Evolutionary conservation across 805 yeast genomes (phyloP).

Genomic region (Cyberlindnera saturnus): DNA sequence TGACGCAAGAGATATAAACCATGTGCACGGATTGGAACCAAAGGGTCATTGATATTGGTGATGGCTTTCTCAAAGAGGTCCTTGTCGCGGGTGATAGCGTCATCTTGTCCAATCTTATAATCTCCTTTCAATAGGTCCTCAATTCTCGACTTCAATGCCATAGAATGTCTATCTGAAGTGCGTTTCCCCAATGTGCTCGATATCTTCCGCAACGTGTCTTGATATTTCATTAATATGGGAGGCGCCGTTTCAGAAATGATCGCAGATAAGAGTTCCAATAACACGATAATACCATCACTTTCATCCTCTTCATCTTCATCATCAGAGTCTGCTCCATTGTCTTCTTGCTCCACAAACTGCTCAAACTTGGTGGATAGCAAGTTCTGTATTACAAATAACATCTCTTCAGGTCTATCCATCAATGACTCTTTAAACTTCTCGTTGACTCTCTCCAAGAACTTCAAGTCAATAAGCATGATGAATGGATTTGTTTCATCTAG

Average conservation of each 20-base stretch:
- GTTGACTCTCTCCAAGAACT: slow-evolving; percentile 57
- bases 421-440: slow-evolving; percentile 48
- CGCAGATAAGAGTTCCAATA: slow-evolving; percentile 33
- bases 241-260: slow-evolving; percentile 27
- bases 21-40: slow-evolving; percentile 81
- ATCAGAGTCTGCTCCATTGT: slow-evolving; percentile 32
- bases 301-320: slow-evolving; percentile 28
- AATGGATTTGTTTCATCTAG: slow-evolving; percentile 40
- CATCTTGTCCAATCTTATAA: slow-evolving; percentile 2
- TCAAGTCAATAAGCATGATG: slow-evolving; percentile 49
- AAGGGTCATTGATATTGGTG: slow-evolving; percentile 63
- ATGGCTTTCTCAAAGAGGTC: slow-evolving; percentile 52
- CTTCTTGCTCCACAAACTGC: slow-evolving; percentile 9
- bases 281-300: slow-evolving; percentile 25
- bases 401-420: slow-evolving; percentile 41
- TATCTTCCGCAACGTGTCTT: slow-evolving; percentile 26
- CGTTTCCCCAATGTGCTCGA: slow-evolving; percentile 13
- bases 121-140: slow-evolving; percentile 13
- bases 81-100: slow-evolving; percentile 25
- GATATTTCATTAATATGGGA: slow-evolving; percentile 14
- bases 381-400: slow-evolving; percentile 43
- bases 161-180: slow-evolving; percentile 12
- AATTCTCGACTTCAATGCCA: slow-evolving; percentile 13
- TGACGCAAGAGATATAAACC: slow-evolving; percentile 65
- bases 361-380: slow-evolving; percentile 27